Evolutionary conservation across 177 flowering plant species (phyloP).

Genomic region (Vitis hybrid): DNA sequence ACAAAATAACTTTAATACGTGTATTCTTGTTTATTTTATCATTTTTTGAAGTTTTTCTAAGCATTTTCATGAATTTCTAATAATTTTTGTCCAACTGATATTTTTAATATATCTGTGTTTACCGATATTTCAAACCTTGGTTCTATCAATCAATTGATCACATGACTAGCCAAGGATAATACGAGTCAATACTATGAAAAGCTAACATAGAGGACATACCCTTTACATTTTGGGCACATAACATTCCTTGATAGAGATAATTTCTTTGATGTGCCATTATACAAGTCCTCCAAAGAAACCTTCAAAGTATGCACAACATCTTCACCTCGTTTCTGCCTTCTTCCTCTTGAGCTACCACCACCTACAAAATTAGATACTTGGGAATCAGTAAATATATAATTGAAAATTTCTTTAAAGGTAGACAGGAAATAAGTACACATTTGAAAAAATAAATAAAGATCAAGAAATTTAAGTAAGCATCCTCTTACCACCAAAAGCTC

Average conservation of each 20-base stretch:
- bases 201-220: conserved; percentile 32
- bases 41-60: too few species aligned
- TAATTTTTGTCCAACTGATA: too few species aligned
- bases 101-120: too few species aligned
- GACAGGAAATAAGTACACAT: background rate
- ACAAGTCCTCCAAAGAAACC: conserved; percentile 72
- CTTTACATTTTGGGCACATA: conserved; percentile 65
- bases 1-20: too few species aligned
- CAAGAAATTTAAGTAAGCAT: background rate
- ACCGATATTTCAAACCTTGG: too few species aligned
- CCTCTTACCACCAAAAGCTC: conserved; percentile 43
- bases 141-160: background rate
- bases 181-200: background rate
- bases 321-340: conserved; percentile 65
- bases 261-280: conserved; percentile 71
- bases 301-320: conserved; percentile 65
- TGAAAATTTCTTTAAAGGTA: background rate
- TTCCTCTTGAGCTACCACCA: conserved; percentile 56
- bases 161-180: background rate
- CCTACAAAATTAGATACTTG: conserved; percentile 18
- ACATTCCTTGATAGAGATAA: conserved; percentile 58
- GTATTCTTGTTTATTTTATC: too few species aligned
- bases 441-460: background rate
- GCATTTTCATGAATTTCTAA: too few species aligned
- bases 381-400: background rate